Base-by-base conservation (phyloP, 2,329 filamentous ascomycete genomes). In the Xylariales sp. region DNA sequence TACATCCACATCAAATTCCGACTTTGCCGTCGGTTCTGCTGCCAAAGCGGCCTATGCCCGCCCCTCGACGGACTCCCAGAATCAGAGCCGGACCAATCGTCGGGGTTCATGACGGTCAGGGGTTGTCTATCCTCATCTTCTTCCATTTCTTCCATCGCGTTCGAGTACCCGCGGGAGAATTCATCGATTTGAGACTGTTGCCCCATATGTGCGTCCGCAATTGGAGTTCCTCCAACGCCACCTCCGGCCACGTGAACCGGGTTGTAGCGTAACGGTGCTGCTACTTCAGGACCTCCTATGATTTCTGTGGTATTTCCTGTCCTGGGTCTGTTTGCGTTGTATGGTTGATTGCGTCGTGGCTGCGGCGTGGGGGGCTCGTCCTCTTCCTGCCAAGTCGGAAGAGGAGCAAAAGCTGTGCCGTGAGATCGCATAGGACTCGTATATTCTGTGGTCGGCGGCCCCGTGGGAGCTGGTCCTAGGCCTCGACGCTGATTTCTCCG, bases 1-100 rank as follows among this genome's bases (percentile, higher is more conserved):
- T 53, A 71, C 59, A 69, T 61, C 69, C 69, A 71, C 60, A 67
- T 68, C 47, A 71, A 44, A 54, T 69, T 76, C 38, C 72, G 62
- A 47, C 62, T 64, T 46, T 68, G 68, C 41, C 65, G 63, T 43
- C 72, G 61, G 38, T 74, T 74, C 58, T 77, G 73, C 57, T 77
- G 73, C 73, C 73, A 77, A 27, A 77, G 56, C 4, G 71, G 71
- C 31, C 69, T 57, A 18, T 64, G 57, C 5, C 48, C 48, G 20
- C 56, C 16, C 37, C 32, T 42, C 22, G 49, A 52, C 19, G 16
- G 52, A 52, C 15, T 51, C 47, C 48, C 51, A 51, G 35, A 51
- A 22, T 24, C 48, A 47, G 7, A 21, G 14, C n/a, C 18, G 12
- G n/a, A 40, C 33, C 12, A 39, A 29, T 12, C 12, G 7, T 35